phyloP scores from a whole-genome alignment of 1,284 basidiomycete genomes.

The Puccinia coronata region DNA sequence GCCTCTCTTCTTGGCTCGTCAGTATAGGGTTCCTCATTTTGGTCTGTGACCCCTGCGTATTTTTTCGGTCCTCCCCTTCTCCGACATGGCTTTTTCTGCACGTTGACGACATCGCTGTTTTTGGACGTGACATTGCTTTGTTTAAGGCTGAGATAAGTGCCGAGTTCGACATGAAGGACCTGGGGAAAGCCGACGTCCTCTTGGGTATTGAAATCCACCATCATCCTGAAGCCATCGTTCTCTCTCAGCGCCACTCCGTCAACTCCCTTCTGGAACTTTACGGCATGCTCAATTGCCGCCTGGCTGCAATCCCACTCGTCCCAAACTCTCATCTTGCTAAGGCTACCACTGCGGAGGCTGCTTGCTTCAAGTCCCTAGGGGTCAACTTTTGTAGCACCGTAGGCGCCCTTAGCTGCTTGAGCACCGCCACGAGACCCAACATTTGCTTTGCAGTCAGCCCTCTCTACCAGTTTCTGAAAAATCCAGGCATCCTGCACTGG shows the following conservation, averaged over 20 bases:
- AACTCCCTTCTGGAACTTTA: background rate
- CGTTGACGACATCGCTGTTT: slow-evolving; percentile 15
- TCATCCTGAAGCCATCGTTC: background rate
- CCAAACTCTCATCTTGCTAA: background rate
- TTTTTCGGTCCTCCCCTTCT: background rate
- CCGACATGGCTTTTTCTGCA: background rate
- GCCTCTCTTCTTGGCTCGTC: background rate
- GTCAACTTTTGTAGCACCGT: slow-evolving; percentile 14
- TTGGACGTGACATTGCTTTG: background rate
- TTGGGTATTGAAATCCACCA: background rate
- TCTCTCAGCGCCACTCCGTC: background rate
- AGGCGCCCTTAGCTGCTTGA: background rate
- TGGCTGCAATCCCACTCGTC: background rate
- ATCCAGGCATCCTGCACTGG: slow-evolving; percentile 21
- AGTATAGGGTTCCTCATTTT: background rate
- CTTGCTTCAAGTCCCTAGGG: background rate
- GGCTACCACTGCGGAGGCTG: background rate
- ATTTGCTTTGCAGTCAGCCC: background rate
- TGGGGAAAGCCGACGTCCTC: background rate
- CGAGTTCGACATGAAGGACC: background rate
- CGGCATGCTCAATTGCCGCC: background rate
- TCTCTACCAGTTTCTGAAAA: slow-evolving; percentile 13
- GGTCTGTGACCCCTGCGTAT: background rate
- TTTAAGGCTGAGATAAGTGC: background rate
- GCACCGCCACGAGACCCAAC: background rate